Evolutionary conservation across 1,139 yeast genomes (phyloP), one percentile per base, ranked within the genome.

Genomic region (Yarrowia galli): DNA sequence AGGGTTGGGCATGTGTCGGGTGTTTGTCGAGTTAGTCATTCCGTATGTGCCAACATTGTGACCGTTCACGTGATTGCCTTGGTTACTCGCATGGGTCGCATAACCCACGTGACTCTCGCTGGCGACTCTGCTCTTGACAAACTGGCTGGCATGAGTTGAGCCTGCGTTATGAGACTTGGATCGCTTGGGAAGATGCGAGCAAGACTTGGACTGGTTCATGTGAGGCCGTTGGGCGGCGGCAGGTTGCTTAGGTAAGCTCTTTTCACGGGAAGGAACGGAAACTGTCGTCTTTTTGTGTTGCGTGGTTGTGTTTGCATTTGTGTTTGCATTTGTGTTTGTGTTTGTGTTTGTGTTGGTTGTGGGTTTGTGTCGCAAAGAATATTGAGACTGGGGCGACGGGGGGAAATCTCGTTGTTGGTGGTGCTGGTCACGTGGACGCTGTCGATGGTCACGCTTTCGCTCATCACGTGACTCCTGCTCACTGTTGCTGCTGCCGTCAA

Each of bases 161-260:
- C 32, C 8, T 10, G 32, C 6, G 8, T 28, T 28, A 9, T n/a
- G 48, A 8, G 46, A 23, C 38, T 54, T 38, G 25, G 20, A 20
- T 1, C 61, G 45, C 23, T 54, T 54, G 13, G 46, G 61, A 12
- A 54, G 38, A 23, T 38, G 10, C 6, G 61, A 54, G 9, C 61
- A 54, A 36, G 61, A 54, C 23, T 54, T 54, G n/a, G 61, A 54
- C 25, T 38, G 46, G 25, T 7, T 40, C 36, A 54, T 54, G 8
- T 20, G n/a, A 2, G 61, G 61, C 12, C 46, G 46, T 16, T 35
- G 28, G 2, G 36, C 1, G 2, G 15, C n/a, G 12, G 2, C 1
- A 10, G 16, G 43, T 15, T 0, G n/a, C 10, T 45, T 23, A 9
- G 49, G 49, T 8, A 45, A 15, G 25, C 28, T 45, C 16, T 45